Evolutionary conservation across 2,329 filamentous ascomycete species (phyloP).

Genomic region (Geosmithia putterillii): DNA sequence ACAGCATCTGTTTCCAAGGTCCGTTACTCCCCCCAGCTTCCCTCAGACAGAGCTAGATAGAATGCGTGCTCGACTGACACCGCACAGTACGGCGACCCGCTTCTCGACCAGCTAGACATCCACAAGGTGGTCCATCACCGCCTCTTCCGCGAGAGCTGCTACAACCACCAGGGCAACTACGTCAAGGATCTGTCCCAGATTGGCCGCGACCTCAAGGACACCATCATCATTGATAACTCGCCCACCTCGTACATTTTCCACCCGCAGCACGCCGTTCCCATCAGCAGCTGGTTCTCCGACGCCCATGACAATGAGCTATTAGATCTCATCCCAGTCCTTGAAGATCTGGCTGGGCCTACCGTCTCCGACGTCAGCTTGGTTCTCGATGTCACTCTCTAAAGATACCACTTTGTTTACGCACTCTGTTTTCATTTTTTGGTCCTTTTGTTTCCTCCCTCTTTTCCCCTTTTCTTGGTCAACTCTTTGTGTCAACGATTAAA

Average conservation of each 20-base stretch:
- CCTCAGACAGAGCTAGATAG: background rate
- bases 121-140: constrained; percentile 94
- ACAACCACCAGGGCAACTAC: constrained; percentile 98
- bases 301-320: constrained; percentile 98
- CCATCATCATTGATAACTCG: constrained; percentile 99
- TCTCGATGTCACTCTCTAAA: constrained; percentile 74
- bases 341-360: constrained; percentile 80
- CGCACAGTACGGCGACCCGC: constrained; percentile 78
- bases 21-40: constrained; percentile 8
- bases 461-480: no score
- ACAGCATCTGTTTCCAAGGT: constrained; percentile 98
- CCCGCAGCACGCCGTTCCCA: constrained; percentile 94
- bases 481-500: background rate
- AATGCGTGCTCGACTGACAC: background rate
- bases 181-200: constrained; percentile 98
- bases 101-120: constrained; percentile 93
- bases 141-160: constrained; percentile 95
- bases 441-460: background rate
- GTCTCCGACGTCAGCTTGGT: constrained; percentile 96
- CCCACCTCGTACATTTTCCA: constrained; percentile 99
- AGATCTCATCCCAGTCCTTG: constrained; percentile 93
- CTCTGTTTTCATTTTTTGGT: constrained; percentile 11
- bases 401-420: constrained; percentile 10
- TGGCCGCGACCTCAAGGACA: constrained; percentile 88
- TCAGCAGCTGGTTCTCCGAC: constrained; percentile 99